Base-by-base conservation (phyloP, 116 monocot species). In the Phalaenopsis hybrid region DNA sequence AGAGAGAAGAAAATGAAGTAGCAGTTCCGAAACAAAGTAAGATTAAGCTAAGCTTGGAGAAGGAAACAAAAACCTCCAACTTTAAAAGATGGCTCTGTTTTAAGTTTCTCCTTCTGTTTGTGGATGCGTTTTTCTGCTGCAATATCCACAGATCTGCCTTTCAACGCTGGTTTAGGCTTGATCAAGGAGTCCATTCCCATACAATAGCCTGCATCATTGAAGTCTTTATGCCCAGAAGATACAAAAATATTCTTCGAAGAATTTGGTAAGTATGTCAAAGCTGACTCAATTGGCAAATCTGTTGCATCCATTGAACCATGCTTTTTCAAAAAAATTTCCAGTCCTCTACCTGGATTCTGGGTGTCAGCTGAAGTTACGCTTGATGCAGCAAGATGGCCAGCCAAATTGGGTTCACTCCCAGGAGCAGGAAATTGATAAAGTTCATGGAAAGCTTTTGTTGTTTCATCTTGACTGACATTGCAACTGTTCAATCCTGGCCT, bases 401-500 rank as follows among this genome's bases (percentile, higher is more conserved):
- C 85, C 61, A 83, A 65, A 77, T 65, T 78, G 84, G 84, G 68
- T n/a, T 57, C 83, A 79, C 20, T 84, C 13, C 79, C 88, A 79
- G 88, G 82, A 44, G 75, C 77, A 44, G 93, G 91, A 15, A 78
- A 75, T 48, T 86, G 82, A 77, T 89, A 93, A 4, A 89, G 85
- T 65, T 87, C 90, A 85, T 89, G 80, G 57, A 95, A 83, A 86
- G 91, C 93, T 84, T 86, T 89, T 49, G 87, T 93, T 3, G 93
- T 95, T 80, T 92, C 95, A 73, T 95, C 95, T 82, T 95, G 93
- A 82, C 88, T 91, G 21, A 99, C 55, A 73, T 55, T 83, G 48
- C 99, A 99, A 8, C 79, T 90, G 80, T 95, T 99, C 93, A 89
- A 86, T 84, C 93, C 95, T 78, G 95, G 95, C 85, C 97, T 98